Base-by-base conservation (phyloP, 257 asterid genomes). In the Nicotiana sylvestris region DNA sequence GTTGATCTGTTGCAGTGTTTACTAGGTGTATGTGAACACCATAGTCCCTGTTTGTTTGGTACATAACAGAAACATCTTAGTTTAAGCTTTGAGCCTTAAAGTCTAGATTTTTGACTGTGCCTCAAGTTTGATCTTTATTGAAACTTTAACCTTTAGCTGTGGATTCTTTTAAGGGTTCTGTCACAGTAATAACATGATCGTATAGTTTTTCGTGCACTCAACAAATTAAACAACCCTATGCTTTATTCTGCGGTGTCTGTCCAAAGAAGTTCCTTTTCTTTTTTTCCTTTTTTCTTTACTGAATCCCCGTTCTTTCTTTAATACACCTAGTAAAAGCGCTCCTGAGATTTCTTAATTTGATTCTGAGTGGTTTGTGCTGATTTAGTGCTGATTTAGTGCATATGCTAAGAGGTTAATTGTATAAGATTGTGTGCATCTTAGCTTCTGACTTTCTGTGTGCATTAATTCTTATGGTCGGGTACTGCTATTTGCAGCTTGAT, bases 401-500 rank as follows among this genome's bases (percentile, higher is more conserved):
- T 29, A 51, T 76, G 13, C 80, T 29, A 76, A 51, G 62, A 76
- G 62, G 43, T 76, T 29, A 76, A 51, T 43, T 43, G 11, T 9
- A 43, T 9, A 43, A 9, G 51, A 76, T 33, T 29, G 80, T 76
- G 61, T 61, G 33, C 85, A 84, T 78, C 60, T 81, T 85, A 49
- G 81, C 83, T 85, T 81, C 81, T 83, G 85, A 62, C 61, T 78
- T 64, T 79, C 69, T 81, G 81, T 82, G 46, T 78, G 80, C 76
- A 4, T 72, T 84, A 83, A 77, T 29, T 81, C 92, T 88, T 87
- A 86, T 67, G 69, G 85, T 86, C 46, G 66, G 82, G 61, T 79
- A 46, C 74, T 79, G 82, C 15, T 84, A 74, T 88, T 62, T 89
- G 88, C 99, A 96, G 99, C 91, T 92, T 96, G 91, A 90, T 94